Evolutionary conservation across 163 green algal genomes (phyloP), one percentile per base, ranked within the genome.

Genomic region (Chlamydomonas reinhardtii): DNA sequence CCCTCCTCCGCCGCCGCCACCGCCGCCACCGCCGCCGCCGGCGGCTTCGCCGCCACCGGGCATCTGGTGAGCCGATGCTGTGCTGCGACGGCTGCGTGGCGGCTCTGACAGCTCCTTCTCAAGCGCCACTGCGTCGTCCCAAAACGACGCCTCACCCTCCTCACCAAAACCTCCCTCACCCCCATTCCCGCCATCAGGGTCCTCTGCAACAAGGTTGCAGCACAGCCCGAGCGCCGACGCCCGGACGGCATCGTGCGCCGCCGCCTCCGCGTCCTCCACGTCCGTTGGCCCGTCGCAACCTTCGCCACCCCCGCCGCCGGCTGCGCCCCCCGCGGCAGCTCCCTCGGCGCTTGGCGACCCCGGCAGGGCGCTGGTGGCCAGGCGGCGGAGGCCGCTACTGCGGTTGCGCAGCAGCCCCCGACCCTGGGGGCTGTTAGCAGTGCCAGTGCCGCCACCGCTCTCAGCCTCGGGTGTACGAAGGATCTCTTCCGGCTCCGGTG

Each of bases 51-150:
- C 27, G 37, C 27, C 34, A 14, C 25, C 35, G 31, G 25, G 4
- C 62, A 25, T 22, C 6, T 31, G 11, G 4, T 62, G 32, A 8
- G 76, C 37, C 0, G 76, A 83, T 6, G 37, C 14, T 2, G 54
- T 65, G 59, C 56, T 14, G 6, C 76, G 76, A 31, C 77, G 77
- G 65, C 77, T 76, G 65, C 77, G 77, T 6, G 77, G 77, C 39
- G 77, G 65, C 77, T 84, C 77, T n/a, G 77, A 69, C 54, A 85
- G 78, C 78, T 85, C 78, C 80, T 64, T 65, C 69, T 86, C 80
- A 16, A 79, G 69, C 29, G 80, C 69, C 52, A 66, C 54, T 0
- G 80, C 80, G 27, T 86, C 80, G 14, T 86, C 70, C 80, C 80
- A 86, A 56, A 86, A 86, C 15, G 80, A 86, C 32, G 70, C 80